Evolutionary conservation across 2,329 filamentous ascomycete genomes (phyloP), one percentile per base, ranked within the genome.

Genomic region (Waltergamsia citrina): DNA sequence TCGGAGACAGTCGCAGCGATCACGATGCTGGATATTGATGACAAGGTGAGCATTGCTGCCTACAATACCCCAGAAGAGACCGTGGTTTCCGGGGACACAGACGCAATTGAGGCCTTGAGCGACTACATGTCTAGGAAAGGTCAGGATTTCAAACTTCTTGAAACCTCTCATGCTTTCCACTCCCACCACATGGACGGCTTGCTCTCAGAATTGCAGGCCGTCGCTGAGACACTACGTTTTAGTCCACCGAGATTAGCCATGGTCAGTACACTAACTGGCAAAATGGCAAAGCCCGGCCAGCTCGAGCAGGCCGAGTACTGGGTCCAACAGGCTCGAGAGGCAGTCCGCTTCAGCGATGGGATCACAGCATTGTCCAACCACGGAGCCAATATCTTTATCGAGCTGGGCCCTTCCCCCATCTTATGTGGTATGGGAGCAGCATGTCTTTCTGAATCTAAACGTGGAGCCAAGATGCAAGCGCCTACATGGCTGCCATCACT

Each of bases 21-120:
- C 32, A 21, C 36, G 17, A 10, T 36, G 11, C 35, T 51, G 20
- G 39, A 39, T n/a, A 29, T 52, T 12, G 35, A 33, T n/a, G 36
- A 41, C 45, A 59, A 54, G 3, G 52, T 68, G 15, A 66, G 67
- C 28, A 50, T 71, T 30, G 80, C 83, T 17, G 88, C 83, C 60
- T 71, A 85, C 55, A 92, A 92, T 47, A 75, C 78, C 0, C 78
- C 78, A 1, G 66, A 74, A 36, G 81, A 86, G 55, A 86, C 78
- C 11, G 84, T 90, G 3, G 65, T 88, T 22, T 60, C 58, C 25
- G 67, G 67, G 21, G 49, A 53, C 19, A 54, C 56, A 2, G 44
- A 45, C 2, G 54, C 62, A 40, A 55, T 69, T 29, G 45, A 56
- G 7, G 52, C 59, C 6, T 59, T 76, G 16, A 64, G 68, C 7